phyloP scores from a whole-genome alignment of 306 rosid species.

The Quillaja saponaria region DNA sequence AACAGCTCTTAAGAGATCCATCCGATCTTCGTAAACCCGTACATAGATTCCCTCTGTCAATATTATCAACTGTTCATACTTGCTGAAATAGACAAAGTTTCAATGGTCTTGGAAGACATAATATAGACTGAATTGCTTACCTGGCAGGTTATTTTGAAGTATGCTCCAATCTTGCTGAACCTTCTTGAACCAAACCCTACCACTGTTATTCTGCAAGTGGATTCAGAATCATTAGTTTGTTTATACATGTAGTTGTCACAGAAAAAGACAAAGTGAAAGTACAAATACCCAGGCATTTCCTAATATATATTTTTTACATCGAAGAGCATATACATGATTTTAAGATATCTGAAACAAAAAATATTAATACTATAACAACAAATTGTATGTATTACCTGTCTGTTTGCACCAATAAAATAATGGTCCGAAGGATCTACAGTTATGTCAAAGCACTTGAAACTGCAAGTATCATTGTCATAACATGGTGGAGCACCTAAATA shows the following conservation, averaged over 20 bases:
- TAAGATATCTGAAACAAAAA: conserved; percentile 22
- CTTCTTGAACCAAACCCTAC: conserved; percentile 89
- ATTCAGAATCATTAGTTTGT: conserved; percentile 23
- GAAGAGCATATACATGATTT: conserved; percentile 17
- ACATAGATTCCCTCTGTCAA: conserved; percentile 83
- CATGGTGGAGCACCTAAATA: conserved; percentile 40
- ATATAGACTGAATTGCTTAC: conserved; percentile 45
- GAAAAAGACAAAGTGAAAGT: no score
- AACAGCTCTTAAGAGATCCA: conserved; percentile 95
- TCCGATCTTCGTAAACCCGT: conserved; percentile 92
- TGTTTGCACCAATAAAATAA: conserved; percentile 74
- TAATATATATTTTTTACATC: conserved; percentile 14
- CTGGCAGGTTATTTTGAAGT: conserved; percentile 95
- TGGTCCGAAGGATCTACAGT: conserved; percentile 82
- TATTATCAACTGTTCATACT: conserved; percentile 29
- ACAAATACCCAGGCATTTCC: no score
- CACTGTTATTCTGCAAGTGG: conserved; percentile 59
- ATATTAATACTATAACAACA: no score
- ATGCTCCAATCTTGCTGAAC: conserved; percentile 98
- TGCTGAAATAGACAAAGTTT: conserved; percentile 28
- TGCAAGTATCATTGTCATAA: conserved; percentile 44
- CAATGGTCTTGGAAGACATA: conserved; percentile 15
- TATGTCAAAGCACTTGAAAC: conserved; percentile 87
- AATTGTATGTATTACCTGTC: conserved; percentile 82
- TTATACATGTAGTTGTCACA: no score